Percentiles rank a stretch among this genome's conserved stretches.
Conservation (phyloP, 148 eudicot genomes). For the Linanthus parryae region DNA sequence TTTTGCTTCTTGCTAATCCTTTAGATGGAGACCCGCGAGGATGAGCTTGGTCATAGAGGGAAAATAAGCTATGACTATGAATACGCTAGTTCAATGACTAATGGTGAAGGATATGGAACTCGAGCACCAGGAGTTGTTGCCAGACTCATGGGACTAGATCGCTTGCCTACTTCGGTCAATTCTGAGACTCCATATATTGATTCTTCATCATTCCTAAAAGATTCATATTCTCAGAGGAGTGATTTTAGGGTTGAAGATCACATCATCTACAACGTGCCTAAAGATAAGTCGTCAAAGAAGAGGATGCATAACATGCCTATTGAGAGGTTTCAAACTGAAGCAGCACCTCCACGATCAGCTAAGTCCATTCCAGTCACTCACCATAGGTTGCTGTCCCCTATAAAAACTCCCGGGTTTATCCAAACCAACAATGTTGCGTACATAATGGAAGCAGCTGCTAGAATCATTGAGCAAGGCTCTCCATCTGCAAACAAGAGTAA, state of each 20-base stretch:
- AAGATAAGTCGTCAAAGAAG: constrained; percentile 38
- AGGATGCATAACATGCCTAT: constrained; percentile 49
- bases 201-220: constrained; percentile 33
- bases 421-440: constrained; percentile 69
- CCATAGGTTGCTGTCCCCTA: constrained; percentile 79
- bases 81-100: constrained; percentile 34
- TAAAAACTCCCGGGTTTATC: constrained; percentile 79
- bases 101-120: constrained; percentile 51
- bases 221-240: constrained; percentile 37
- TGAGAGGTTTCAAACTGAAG: constrained; percentile 86
- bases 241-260: constrained; percentile 40
- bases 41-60: constrained; percentile 30
- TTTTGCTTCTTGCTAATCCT: no score
- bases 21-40: constrained; percentile 42
- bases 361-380: constrained; percentile 73
- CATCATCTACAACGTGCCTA: constrained; percentile 30
- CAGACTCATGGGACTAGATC: constrained; percentile 95
- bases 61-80: constrained; percentile 35
- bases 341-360: constrained; percentile 80
- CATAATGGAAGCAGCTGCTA: constrained; percentile 80
- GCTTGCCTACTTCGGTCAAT: constrained; percentile 57
- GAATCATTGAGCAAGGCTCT: constrained; percentile 66
- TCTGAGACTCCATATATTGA: constrained; percentile 49
- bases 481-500: constrained; percentile 34
- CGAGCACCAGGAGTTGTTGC: constrained; percentile 95